phyloP scores from a whole-genome alignment of 306 rosid species.

The Vigna angularis region DNA sequence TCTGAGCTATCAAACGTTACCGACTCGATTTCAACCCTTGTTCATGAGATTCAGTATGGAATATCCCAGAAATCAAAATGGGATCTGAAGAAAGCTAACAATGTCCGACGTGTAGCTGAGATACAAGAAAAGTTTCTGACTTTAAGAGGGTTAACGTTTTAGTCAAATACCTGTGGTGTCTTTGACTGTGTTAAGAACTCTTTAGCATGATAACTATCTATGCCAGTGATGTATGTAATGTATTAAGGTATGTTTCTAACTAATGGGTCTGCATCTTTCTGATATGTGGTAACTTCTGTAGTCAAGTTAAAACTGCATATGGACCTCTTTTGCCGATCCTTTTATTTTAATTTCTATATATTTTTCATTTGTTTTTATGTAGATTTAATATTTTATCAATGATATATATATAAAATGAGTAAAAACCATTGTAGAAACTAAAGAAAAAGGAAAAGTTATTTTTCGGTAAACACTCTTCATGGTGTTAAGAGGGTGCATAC shows the following conservation, averaged over 20 bases:
- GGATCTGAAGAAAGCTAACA: constrained; percentile 33
- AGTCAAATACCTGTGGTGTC: background rate
- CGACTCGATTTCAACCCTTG: constrained; percentile 29
- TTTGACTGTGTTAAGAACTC: background rate
- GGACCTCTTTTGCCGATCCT: background rate
- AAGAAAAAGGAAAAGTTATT: too few relatives aligned
- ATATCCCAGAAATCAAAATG: constrained; percentile 25
- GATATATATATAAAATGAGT: too few relatives aligned
- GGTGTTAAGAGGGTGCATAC: too few relatives aligned
- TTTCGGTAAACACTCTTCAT: too few relatives aligned
- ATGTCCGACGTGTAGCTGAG: constrained; percentile 23
- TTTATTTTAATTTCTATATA: background rate
- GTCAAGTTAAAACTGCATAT: background rate
- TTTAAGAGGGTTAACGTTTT: constrained; percentile 38
- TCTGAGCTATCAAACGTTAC: constrained; percentile 30
- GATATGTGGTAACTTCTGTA: background rate
- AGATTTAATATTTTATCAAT: too few relatives aligned
- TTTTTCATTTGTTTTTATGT: too few relatives aligned
- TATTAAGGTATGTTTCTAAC: background rate
- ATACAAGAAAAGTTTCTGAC: constrained; percentile 40
- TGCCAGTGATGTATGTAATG: background rate
- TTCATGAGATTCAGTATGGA: constrained; percentile 34
- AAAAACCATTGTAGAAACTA: too few relatives aligned
- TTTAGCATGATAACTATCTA: background rate
- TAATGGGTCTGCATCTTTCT: background rate